Percentiles rank a stretch among this genome's conserved stretches.
Evolutionary conservation across 2,329 filamentous ascomycete species (phyloP).

Genomic region (Mariannaea elegans): DNA sequence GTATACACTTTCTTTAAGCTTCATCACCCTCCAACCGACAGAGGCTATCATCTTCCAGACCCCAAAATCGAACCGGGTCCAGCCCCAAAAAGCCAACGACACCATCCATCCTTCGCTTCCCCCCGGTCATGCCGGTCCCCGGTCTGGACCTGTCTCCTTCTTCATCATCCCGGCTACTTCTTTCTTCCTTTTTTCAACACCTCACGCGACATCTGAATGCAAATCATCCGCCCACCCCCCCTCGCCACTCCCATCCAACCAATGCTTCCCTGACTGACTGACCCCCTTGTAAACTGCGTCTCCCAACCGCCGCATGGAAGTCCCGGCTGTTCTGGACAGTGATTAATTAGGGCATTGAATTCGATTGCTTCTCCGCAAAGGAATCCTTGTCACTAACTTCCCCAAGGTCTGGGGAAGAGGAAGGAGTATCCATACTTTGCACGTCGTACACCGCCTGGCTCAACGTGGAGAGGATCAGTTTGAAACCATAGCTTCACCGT

Average conservation of each 20-base stretch:
- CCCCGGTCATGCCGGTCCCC: not conserved
- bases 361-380: not conserved
- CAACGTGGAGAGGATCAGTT: not conserved
- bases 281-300: not conserved
- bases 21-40: too few relatives aligned
- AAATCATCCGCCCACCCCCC: constrained; percentile 3
- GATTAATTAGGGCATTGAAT: not conserved
- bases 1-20: too few relatives aligned
- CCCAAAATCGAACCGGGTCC: too few relatives aligned
- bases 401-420: not conserved
- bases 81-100: not conserved
- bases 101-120: not conserved
- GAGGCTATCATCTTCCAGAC: too few relatives aligned
- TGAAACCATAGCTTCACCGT: not conserved
- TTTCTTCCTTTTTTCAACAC: not conserved
- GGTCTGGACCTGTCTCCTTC: not conserved
- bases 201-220: constrained; percentile 23
- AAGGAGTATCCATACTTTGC: not conserved
- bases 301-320: not conserved
- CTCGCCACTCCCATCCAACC: not conserved
- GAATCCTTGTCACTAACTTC: not conserved
- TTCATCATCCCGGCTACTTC: too few relatives aligned
- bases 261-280: not conserved
- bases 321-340: not conserved
- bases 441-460: too few relatives aligned